phyloP scores from a whole-genome alignment of 148 eudicot genomes.

The Rhododendron molle region DNA sequence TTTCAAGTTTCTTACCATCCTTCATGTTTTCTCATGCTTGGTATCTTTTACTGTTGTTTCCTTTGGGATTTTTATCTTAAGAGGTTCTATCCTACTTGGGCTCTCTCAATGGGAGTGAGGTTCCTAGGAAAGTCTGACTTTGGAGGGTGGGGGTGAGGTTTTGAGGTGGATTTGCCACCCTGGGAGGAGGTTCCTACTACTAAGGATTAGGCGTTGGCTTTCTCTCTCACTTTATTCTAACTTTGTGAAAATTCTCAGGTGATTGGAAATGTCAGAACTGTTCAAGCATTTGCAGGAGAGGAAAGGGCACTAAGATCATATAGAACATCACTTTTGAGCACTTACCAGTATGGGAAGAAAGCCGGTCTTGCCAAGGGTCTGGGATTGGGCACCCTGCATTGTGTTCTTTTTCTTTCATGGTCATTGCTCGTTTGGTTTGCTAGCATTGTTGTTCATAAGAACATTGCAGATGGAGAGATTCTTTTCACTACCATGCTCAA shows the following conservation, averaged over 20 bases:
- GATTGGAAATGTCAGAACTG: slow-evolving; percentile 90
- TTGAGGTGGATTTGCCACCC: too few species aligned
- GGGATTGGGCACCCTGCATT: slow-evolving; percentile 82
- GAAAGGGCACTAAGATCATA: slow-evolving; percentile 75
- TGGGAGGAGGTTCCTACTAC: too few species aligned
- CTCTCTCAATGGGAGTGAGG: too few species aligned
- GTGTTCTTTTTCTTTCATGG: slow-evolving; percentile 93
- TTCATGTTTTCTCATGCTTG: too few species aligned
- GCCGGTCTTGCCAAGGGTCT: slow-evolving; percentile 95
- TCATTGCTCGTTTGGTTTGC: slow-evolving; percentile 96
- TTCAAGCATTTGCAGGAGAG: slow-evolving; percentile 94
- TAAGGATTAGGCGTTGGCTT: not conserved
- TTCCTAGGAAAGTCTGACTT: too few species aligned
- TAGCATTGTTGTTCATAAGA: slow-evolving; percentile 83
- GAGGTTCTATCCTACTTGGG: too few species aligned
- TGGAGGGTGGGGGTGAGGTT: too few species aligned
- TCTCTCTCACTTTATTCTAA: not conserved
- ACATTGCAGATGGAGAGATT: slow-evolving; percentile 81
- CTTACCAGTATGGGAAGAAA: slow-evolving; percentile 75
- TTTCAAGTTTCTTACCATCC: too few species aligned
- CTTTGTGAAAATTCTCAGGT: slow-evolving; percentile 37
- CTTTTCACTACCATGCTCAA: slow-evolving; percentile 99
- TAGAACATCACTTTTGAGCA: slow-evolving; percentile 50
- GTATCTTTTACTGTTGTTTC: too few species aligned
- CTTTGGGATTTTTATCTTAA: too few species aligned